A percentile compares a stretch with the other conserved stretches of the same genome.
Conservation (phyloP, 768 basidiomycete species). For the Naganishia friedmannii region DNA sequence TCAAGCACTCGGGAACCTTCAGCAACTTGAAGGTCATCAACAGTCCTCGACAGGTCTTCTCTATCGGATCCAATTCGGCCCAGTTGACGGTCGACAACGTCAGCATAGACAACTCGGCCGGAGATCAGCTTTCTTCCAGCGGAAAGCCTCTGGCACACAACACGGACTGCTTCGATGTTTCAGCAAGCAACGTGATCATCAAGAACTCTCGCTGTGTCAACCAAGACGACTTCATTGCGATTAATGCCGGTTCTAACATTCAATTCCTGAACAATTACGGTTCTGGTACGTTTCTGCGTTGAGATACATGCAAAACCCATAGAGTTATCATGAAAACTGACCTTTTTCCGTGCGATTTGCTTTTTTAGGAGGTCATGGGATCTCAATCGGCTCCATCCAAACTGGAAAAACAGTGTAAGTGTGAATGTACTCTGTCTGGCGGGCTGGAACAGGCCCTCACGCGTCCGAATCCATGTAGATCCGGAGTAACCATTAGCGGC, state of each 20-base stretch:
- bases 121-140: not conserved
- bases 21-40: constrained; percentile 54
- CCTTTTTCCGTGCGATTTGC: not conserved
- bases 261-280: constrained; percentile 59
- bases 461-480: constrained; percentile 56
- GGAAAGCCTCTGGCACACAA: constrained; percentile 34
- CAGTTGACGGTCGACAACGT: constrained; percentile 56
- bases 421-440: constrained; percentile 8
- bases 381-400: constrained; percentile 57
- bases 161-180: constrained; percentile 46
- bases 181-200: constrained; percentile 32
- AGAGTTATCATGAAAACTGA: too few relatives aligned
- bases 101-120: constrained; percentile 58
- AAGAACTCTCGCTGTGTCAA: constrained; percentile 32
- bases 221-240: constrained; percentile 65
- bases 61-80: constrained; percentile 44
- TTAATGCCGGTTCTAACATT: constrained; percentile 52
- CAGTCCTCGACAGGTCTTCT: constrained; percentile 53
- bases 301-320: not conserved
- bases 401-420: constrained; percentile 31
- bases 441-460: constrained; percentile 54
- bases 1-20: constrained; percentile 55
- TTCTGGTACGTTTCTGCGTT: constrained; percentile 37
- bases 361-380: constrained; percentile 61
- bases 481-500: constrained; percentile 56